Base-by-base conservation (phyloP, 306 rosid genomes). In the Acacia acuminata region DNA sequence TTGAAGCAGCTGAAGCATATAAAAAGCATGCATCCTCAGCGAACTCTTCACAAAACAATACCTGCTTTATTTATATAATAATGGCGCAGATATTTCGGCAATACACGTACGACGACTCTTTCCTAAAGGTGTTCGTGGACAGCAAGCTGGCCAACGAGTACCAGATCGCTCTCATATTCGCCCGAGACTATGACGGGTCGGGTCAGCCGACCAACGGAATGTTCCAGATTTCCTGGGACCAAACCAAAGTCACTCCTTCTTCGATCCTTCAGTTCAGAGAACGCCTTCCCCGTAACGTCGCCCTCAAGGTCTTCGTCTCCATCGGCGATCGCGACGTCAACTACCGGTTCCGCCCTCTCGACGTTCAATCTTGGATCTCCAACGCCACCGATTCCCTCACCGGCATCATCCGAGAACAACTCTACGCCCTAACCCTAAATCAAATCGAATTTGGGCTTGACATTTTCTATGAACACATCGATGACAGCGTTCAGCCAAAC, bases 41-140 rank as follows among this genome's bases (percentile, higher is more conserved):
- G 4, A 56, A 19, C 44, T 44, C 40, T 44, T 22, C 58, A 45
- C 58, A 66, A 66, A 66, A 58, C 65, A 22, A 58, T 10, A 22
- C 65, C 65, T 3, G 2, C 30, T 58, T 58, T 7, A 22, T 17
- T 20, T 10, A 22, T 25, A 56, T 3, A 19, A 22, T 4, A 58
- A 58, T 58, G 65, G 3, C 65, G 27, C 65, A 58, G 65, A 22
- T 58, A 58, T 58, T 58, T 58, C 65, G 90, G 11, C 90, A 87
- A 50, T 84, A 87, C 77, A 82, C 90, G 13, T 82, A 32, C 17
- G 90, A 87, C 3, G 86, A 87, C 68, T 87, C 88, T 5, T 87
- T 82, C 79, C 25, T 66, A 0, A 82, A 82, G 34, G 88, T 85
- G 3, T 84, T 71, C 64, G 80, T 84, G 8, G 48, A 82, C 0